Conservation (phyloP, 441 rosid species). For the Croton laevigatus region DNA sequence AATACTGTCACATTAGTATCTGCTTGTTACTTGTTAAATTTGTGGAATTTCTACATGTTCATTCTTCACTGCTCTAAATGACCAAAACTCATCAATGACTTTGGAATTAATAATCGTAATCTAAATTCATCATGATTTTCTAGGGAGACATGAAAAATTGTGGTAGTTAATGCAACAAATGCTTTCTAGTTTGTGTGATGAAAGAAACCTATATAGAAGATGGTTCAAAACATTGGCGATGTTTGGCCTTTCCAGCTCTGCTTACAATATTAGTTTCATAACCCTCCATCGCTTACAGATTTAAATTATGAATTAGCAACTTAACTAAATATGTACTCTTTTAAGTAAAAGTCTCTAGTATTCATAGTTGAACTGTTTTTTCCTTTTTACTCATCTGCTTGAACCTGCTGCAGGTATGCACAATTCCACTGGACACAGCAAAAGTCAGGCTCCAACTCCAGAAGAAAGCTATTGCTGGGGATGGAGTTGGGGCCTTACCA, state of each 20-base stretch:
- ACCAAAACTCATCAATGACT: too few species aligned
- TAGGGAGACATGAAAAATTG: background rate
- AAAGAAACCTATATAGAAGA: background rate
- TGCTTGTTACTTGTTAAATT: background rate
- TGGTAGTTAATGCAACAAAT: background rate
- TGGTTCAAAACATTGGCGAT: background rate
- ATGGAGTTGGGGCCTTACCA: constrained; percentile 46
- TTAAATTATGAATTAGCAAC: background rate
- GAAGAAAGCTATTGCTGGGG: constrained; percentile 72
- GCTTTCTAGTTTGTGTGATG: background rate
- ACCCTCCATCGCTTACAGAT: background rate
- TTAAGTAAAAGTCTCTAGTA: background rate
- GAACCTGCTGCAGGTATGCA: constrained; percentile 56
- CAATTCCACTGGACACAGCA: constrained; percentile 98
- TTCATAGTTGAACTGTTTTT: background rate
- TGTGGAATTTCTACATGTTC: background rate
- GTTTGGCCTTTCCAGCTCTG: background rate
- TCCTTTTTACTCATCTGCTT: background rate
- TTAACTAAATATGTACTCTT: background rate
- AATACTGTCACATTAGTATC: background rate
- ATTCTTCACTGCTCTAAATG: background rate
- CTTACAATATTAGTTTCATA: background rate
- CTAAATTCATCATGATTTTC: background rate
- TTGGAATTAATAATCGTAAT: background rate
- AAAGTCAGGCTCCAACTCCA: constrained; percentile 99